These are phyloP conservation scores for Butyriboletus appendiculatus DNA, from an alignment of 1,284 basidiomycete species.

Conservation along the genomic window DNA sequence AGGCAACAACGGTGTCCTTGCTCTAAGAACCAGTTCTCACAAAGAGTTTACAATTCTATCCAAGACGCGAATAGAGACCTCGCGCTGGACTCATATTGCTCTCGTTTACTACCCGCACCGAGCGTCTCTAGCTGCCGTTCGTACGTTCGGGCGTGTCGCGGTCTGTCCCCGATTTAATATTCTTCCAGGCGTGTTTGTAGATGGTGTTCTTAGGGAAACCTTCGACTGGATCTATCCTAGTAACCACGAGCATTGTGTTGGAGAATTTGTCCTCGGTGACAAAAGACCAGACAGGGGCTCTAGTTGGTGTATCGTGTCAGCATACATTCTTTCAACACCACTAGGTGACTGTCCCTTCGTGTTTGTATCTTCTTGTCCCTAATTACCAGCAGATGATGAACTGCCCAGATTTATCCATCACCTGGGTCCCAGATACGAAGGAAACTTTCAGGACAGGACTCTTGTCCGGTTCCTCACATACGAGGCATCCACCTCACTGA, in stretches of 20 bases:
- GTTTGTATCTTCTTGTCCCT: background rate
- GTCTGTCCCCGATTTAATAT: background rate
- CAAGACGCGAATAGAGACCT: constrained; percentile 47
- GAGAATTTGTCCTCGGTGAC: constrained; percentile 57
- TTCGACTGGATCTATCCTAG: constrained; percentile 63
- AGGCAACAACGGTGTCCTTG: constrained; percentile 56
- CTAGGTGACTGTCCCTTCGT: constrained; percentile 44
- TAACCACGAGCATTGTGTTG: constrained; percentile 28
- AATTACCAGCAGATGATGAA: constrained; percentile 49
- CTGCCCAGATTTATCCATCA: constrained; percentile 71
- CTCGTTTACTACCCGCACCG: constrained; percentile 64
- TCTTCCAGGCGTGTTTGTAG: constrained; percentile 63
- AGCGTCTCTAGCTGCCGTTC: constrained; percentile 55
- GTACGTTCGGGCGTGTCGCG: constrained; percentile 42
- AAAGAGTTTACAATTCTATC: constrained; percentile 44
- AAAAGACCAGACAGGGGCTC: constrained; percentile 40
- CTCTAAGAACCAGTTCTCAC: constrained; percentile 47
- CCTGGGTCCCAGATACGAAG: constrained; percentile 72
- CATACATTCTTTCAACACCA: constrained; percentile 59
- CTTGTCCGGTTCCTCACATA: constrained; percentile 76
- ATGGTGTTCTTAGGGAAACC: constrained; percentile 64
- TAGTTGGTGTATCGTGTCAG: constrained; percentile 72
- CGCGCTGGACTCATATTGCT: constrained; percentile 68
- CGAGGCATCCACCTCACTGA: constrained; percentile 74
- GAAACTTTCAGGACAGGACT: constrained; percentile 64